These are phyloP conservation scores for Globisporangium takayamanum DNA, from an alignment of 352 stramenopile species.

Conservation along the genomic window DNA sequence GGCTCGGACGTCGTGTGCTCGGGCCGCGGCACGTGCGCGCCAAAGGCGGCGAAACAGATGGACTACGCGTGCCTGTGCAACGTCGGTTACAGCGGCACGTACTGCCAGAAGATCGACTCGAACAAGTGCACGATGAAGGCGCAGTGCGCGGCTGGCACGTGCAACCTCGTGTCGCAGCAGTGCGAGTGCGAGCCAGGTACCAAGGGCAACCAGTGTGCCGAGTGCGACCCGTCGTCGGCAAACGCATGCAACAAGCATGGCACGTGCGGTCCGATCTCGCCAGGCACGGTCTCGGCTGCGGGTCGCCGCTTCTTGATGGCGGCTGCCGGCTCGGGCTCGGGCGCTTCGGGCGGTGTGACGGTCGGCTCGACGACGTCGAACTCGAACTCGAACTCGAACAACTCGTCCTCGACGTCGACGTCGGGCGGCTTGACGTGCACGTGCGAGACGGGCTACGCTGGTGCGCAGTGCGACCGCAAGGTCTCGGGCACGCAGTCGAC, in stretches of 20 bases:
- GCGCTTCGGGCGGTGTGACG: not conserved
- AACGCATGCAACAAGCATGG: conserved; percentile 59
- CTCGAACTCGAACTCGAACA: conserved; percentile 16
- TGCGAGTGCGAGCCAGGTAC: conserved; percentile 61
- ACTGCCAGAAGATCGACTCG: conserved; percentile 66
- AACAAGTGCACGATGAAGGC: conserved; percentile 64
- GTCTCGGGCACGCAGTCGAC: conserved; percentile 22
- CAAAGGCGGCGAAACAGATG: conserved; percentile 31
- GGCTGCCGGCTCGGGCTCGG: conserved; percentile 19
- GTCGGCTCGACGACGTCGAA: conserved; percentile 8
- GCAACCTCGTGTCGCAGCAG: conserved; percentile 52
- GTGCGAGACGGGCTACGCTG: conserved; percentile 53
- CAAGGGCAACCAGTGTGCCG: conserved; percentile 58
- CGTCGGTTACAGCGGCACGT: conserved; percentile 70
- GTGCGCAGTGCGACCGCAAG: conserved; percentile 53
- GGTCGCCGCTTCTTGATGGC: conserved; percentile 5
- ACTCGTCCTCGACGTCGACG: not conserved
- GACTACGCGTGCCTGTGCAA: conserved; percentile 65
- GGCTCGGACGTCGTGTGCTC: conserved; percentile 69
- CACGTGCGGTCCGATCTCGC: conserved; percentile 25
- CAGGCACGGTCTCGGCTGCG: conserved; percentile 17
- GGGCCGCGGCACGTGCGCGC: conserved; percentile 59
- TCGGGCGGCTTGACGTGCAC: conserved; percentile 26
- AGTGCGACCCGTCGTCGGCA: conserved; percentile 47
- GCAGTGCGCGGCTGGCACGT: conserved; percentile 59